These are phyloP conservation scores for Clausena lansium DNA, from an alignment of 345 rosid genomes.

Conservation along the genomic window DNA sequence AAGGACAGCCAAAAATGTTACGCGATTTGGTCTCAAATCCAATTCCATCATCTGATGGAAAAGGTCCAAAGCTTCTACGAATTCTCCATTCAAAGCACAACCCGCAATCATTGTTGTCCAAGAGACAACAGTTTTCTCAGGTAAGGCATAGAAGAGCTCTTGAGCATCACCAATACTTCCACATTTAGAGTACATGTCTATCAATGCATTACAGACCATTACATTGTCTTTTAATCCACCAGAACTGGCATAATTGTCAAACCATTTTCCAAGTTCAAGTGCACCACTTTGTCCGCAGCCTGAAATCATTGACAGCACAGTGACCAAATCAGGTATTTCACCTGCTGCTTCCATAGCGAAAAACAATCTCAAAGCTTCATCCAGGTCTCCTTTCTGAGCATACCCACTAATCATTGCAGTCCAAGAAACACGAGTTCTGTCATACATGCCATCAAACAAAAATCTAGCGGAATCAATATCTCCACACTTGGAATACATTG, in stretches of 20 bases:
- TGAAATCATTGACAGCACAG: slow-evolving; percentile 57
- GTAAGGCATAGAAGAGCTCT: slow-evolving; percentile 38
- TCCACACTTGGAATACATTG: slow-evolving; percentile 62
- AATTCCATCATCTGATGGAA: slow-evolving; percentile 43
- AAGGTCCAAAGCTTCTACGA: slow-evolving; percentile 42
- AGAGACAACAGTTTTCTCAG: slow-evolving; percentile 49
- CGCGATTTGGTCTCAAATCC: slow-evolving; percentile 45
- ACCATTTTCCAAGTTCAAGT: slow-evolving; percentile 60
- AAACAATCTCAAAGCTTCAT: slow-evolving; percentile 54
- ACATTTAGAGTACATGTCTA: slow-evolving; percentile 72
- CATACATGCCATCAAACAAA: slow-evolving; percentile 48
- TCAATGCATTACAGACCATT: slow-evolving; percentile 51
- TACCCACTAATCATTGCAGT: slow-evolving; percentile 78
- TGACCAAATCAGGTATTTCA: slow-evolving; percentile 54
- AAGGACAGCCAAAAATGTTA: slow-evolving; percentile 61
- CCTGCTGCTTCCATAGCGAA: slow-evolving; percentile 43
- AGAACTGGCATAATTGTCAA: slow-evolving; percentile 40
- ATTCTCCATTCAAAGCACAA: slow-evolving; percentile 56
- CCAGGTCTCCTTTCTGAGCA: slow-evolving; percentile 60
- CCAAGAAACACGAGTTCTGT: slow-evolving; percentile 70
- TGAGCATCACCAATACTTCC: slow-evolving; percentile 56
- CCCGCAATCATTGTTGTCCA: slow-evolving; percentile 70
- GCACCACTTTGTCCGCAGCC: slow-evolving; percentile 54
- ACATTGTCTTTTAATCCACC: slow-evolving; percentile 40
- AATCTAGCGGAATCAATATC: slow-evolving; percentile 44